phyloP scores from a whole-genome alignment of 805 yeast genomes.

The Saturnispora besseyi region DNA sequence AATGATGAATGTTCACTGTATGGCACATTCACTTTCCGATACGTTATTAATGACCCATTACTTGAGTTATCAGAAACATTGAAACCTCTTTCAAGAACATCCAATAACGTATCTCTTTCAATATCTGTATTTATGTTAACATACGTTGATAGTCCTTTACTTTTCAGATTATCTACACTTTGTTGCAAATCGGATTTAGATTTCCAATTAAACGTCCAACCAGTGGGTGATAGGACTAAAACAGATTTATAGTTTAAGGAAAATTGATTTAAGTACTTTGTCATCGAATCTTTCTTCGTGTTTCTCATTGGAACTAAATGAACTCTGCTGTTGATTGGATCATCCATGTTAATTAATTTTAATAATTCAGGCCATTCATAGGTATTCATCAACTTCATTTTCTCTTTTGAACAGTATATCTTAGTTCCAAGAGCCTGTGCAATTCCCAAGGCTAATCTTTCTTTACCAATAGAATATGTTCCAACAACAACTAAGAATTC shows the following conservation, averaged over 20 bases:
- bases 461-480: slow-evolving; percentile 89
- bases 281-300: slow-evolving; percentile 36
- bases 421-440: slow-evolving; percentile 45
- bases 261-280: slow-evolving; percentile 41
- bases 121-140: slow-evolving; percentile 7
- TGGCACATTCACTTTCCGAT: slow-evolving; percentile 36
- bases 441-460: slow-evolving; percentile 62
- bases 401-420: slow-evolving; percentile 43
- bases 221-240: slow-evolving; percentile 79
- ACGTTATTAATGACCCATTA: slow-evolving; percentile 11
- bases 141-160: slow-evolving; percentile 9
- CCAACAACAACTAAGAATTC: slow-evolving; percentile 58
- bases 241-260: slow-evolving; percentile 44
- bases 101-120: background rate
- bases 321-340: slow-evolving; percentile 43
- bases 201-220: slow-evolving; percentile 60
- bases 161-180: background rate
- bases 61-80: slow-evolving; percentile 1
- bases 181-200: background rate
- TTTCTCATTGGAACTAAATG: slow-evolving; percentile 70
- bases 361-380: slow-evolving; percentile 38
- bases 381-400: slow-evolving; percentile 37
- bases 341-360: slow-evolving; percentile 32
- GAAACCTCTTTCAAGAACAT: slow-evolving; percentile 10
- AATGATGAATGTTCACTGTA: slow-evolving; percentile 93